Evolutionary conservation across 805 yeast genomes (phyloP), one percentile per base, ranked within the genome.

Genomic region (Citeromyces matritensis): DNA sequence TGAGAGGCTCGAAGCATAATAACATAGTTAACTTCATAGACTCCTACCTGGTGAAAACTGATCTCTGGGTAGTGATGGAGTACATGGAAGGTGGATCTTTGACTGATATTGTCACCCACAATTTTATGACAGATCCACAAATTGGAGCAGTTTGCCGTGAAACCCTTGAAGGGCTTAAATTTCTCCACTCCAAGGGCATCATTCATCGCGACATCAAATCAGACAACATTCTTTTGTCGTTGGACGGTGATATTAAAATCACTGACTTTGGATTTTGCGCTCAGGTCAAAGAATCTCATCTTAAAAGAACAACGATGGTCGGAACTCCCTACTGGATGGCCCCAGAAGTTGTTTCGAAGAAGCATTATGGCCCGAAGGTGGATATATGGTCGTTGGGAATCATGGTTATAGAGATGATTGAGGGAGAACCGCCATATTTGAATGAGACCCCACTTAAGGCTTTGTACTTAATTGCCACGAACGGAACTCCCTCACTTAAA

Each of bases 271-370:
- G 67, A 1, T 91, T 88, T 59, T 91, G 98, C 58, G 99, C 98
- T 0, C 94, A 86, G 53, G 65, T 81, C 37, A 81, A 79, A 24
- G 93, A 79, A 40, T 68, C 70, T 33, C 79, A 81, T 40, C 61
- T 80, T 34, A 86, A 88, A 53, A 73, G 99, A 51, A 85, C 95
- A 3, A 91, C 99, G 4, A 84, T 91, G 94, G 98, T 91, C 11
- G 99, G 99, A 10, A 91, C 99, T 0, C 98, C 99, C 9, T 91
- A 91, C 52, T 91, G 99, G 99, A 91, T 91, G 99, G 99, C 99
- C 0, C 99, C 99, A 1, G 99, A 91, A 53, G 95, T 91, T 33
- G 95, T 91, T 17, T 73, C 86, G 12, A 73, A 93, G 43, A 86
- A 85, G 51, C 95, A 86, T 48, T 91, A 91, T 49, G 98, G 94